Percentiles rank a stretch among this genome's conserved stretches.
phyloP scores from a whole-genome alignment of 805 yeast species.

The Blastobotrys mokoenaii region DNA sequence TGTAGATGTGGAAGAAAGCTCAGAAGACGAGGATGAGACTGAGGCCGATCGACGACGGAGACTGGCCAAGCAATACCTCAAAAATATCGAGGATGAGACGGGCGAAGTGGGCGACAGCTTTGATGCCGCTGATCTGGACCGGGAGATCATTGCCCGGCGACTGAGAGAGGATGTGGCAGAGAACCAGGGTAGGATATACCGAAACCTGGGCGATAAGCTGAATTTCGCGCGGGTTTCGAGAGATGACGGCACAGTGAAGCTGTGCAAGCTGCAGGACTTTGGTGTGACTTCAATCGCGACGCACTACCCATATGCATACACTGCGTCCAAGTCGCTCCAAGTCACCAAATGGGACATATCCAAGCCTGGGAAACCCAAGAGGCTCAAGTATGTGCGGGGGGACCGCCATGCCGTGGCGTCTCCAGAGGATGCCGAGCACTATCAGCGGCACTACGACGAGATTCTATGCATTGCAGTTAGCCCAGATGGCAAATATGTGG shows the following conservation, averaged over 20 bases:
- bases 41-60: slow-evolving; percentile 93
- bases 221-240: slow-evolving; percentile 29
- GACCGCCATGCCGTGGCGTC: slow-evolving; percentile 26
- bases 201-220: slow-evolving; percentile 49
- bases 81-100: slow-evolving; percentile 58
- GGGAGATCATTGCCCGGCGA: slow-evolving; percentile 73
- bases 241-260: slow-evolving; percentile 3
- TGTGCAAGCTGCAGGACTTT: slow-evolving; percentile 21
- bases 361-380: slow-evolving; percentile 50
- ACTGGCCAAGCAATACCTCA: slow-evolving; percentile 86
- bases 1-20: slow-evolving; percentile 11
- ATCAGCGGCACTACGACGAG: slow-evolving; percentile 70
- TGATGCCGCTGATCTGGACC: slow-evolving; percentile 86
- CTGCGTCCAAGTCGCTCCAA: slow-evolving; percentile 74
- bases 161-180: slow-evolving; percentile 86
- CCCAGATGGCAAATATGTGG: slow-evolving; percentile 80
- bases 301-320: slow-evolving; percentile 55
- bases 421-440: slow-evolving; percentile 37
- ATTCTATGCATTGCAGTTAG: slow-evolving; percentile 73
- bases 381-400: slow-evolving; percentile 53
- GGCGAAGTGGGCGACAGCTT: slow-evolving; percentile 36
- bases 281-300: slow-evolving; percentile 38
- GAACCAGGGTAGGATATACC: slow-evolving; percentile 73
- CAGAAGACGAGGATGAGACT: slow-evolving; percentile 39
- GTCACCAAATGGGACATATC: slow-evolving; percentile 73